These are phyloP conservation scores for Pseudogymnoascus sp. DNA, from an alignment of 2,329 filamentous ascomycete genomes.

Conservation along the genomic window DNA sequence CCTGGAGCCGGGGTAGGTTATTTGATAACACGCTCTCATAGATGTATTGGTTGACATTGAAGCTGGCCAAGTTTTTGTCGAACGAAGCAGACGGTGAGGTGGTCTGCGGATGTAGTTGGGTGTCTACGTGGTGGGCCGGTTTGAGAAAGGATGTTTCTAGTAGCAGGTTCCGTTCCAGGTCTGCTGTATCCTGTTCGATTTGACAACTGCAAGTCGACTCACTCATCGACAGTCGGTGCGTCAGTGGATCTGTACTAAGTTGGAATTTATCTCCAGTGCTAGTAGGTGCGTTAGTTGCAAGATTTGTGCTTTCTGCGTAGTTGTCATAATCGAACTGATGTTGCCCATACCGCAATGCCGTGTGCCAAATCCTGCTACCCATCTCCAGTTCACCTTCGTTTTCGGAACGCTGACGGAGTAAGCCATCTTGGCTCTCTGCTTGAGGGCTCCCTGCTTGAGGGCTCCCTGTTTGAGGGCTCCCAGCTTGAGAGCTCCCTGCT, in stretches of 20 bases:
- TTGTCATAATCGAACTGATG: conserved; percentile 5
- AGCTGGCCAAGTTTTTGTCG: conserved; percentile 9
- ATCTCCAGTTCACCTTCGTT: conserved; percentile 10
- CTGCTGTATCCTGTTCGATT: conserved; percentile 15
- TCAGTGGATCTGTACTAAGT: not conserved
- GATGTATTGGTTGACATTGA: conserved; percentile 7
- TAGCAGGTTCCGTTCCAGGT: conserved; percentile 17
- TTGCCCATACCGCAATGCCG: conserved; percentile 7
- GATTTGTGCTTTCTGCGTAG: not conserved
- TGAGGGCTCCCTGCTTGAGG: not conserved
- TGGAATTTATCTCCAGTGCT: not conserved
- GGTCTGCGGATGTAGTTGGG: not conserved
- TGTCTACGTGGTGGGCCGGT: not conserved
- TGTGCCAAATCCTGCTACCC: conserved; percentile 1
- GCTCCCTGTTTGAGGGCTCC: not conserved
- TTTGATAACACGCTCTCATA: conserved; percentile 15
- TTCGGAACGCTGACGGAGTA: conserved; percentile 5
- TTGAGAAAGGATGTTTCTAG: conserved; percentile 16
- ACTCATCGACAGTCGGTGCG: conserved; percentile 11
- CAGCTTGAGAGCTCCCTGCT: conserved; percentile 6
- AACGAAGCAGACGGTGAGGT: not conserved
- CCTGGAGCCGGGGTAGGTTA: conserved; percentile 17
- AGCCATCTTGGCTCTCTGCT: conserved; percentile 8
- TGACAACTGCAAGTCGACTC: not conserved
- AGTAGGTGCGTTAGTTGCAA: not conserved